Evolutionary conservation across 805 yeast species (phyloP).

Genomic region (Myxozyma vanderwaltii): DNA sequence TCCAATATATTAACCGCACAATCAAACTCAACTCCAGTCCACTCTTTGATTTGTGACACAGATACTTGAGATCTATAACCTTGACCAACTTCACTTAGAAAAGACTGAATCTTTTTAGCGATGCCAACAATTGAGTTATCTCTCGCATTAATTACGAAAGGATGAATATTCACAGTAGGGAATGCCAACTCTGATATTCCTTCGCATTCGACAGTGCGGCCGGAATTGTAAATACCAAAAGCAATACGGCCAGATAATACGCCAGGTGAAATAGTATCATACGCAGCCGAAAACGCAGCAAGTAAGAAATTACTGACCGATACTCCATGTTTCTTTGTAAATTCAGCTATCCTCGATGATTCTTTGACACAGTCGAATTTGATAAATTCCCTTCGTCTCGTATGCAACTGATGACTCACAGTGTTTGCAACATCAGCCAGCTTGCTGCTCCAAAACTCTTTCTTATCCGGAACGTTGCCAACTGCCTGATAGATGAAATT

Average conservation of each 20-base stretch:
- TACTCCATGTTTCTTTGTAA: not conserved
- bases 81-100: constrained; percentile 16
- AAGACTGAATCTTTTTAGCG: constrained; percentile 21
- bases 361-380: not conserved
- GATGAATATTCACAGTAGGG: constrained; percentile 35
- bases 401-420: not conserved
- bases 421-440: not conserved
- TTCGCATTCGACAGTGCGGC: constrained; percentile 26
- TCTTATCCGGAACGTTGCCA: not conserved
- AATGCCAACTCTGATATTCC: constrained; percentile 11
- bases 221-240: constrained; percentile 35
- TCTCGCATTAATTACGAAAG: constrained; percentile 17
- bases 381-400: not conserved
- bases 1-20: constrained; percentile 30
- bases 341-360: not conserved
- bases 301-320: constrained; percentile 10
- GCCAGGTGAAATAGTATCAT: not conserved
- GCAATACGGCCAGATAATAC: not conserved
- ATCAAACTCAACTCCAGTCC: constrained; percentile 29
- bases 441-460: not conserved
- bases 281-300: constrained; percentile 22
- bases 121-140: not conserved
- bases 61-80: constrained; percentile 19
- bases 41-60: constrained; percentile 21
- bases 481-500: not conserved